These are phyloP conservation scores for Plantago major DNA, from an alignment of 257 asterid species.

Conservation along the genomic window DNA sequence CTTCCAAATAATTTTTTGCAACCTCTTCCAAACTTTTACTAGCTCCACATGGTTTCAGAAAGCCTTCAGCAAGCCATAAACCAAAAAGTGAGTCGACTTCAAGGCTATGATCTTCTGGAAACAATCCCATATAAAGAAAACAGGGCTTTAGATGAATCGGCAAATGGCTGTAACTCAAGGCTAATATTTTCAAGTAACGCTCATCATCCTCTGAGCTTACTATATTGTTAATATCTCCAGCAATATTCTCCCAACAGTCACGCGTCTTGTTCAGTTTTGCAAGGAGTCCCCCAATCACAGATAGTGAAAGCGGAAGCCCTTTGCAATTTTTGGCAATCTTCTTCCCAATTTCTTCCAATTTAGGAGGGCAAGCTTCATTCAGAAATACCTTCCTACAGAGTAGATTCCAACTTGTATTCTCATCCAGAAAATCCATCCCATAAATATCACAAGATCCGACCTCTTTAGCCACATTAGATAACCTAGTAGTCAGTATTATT, in stretches of 20 bases:
- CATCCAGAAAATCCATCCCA: not conserved
- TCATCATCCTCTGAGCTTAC: not conserved
- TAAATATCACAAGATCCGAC: not conserved
- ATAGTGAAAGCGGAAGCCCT: not conserved
- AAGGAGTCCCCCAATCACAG: not conserved
- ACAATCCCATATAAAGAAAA: not conserved
- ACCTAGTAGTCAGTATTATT: not conserved
- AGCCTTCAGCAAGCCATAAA: constrained; percentile 1
- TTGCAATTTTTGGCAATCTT: not conserved
- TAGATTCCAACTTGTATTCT: not conserved
- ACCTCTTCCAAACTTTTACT: not conserved
- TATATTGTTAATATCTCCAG: not conserved
- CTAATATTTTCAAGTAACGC: not conserved
- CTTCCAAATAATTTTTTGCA: not conserved
- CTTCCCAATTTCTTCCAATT: not conserved
- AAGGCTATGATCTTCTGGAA: not conserved
- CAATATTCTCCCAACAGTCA: not conserved
- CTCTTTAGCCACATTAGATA: not conserved
- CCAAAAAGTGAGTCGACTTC: not conserved
- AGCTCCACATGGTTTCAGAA: not conserved
- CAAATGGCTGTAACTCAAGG: not conserved
- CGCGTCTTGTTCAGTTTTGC: not conserved
- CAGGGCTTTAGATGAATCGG: constrained; percentile 1
- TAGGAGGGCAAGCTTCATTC: not conserved
- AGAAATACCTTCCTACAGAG: not conserved